Base-by-base conservation (phyloP, 495 filamentous ascomycete species). In the Pyrenula aspistea region DNA sequence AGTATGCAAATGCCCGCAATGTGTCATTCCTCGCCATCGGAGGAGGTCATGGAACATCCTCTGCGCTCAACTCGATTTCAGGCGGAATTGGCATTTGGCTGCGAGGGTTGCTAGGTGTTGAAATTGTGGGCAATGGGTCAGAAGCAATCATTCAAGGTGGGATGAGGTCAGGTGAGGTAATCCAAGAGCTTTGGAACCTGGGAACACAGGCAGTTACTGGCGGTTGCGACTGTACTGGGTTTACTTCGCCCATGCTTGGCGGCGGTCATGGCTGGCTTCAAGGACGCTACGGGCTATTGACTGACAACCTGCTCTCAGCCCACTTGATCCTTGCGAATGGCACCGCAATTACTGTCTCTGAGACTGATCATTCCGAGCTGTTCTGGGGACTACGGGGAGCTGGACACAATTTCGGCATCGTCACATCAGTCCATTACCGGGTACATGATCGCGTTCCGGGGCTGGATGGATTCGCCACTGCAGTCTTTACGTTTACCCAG, bases 331-430 rank as follows among this genome's bases (percentile, higher is more conserved):
- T 81, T 2, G 80, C 81, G n/a, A 66, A 81, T 58, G 84, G 83
- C 12, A 66, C 57, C 1, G 60, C 62, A 19, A 59, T 65, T 15
- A 69, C 61, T 1, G 60, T 70, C 8, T 75, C 68, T 12, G 57
- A 73, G 22, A 57, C 73, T 49, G 51, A 66, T 4, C 63, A 66
- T 53, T 65, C 73, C 10, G 75, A 82, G 22, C 72, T 83, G 53
- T 83, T 68, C 62, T 83, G 79, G 77, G 81, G 71, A 8, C 61
- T 85, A 54, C 67, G 70, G 51, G 83, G 83, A 2, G 82, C 80
- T 25, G 81, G 82, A 2, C 77, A 81, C 62, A 84, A 84, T 64
- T 84, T 84, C 56, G 82, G 81, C 53, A 78, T 84, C 62, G 75
- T 85, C 22, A 69, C 70, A 12, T 75, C 71, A 10, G 62, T 76